Conservation (phyloP, 1,139 yeast genomes). For the Candida smagusa region DNA sequence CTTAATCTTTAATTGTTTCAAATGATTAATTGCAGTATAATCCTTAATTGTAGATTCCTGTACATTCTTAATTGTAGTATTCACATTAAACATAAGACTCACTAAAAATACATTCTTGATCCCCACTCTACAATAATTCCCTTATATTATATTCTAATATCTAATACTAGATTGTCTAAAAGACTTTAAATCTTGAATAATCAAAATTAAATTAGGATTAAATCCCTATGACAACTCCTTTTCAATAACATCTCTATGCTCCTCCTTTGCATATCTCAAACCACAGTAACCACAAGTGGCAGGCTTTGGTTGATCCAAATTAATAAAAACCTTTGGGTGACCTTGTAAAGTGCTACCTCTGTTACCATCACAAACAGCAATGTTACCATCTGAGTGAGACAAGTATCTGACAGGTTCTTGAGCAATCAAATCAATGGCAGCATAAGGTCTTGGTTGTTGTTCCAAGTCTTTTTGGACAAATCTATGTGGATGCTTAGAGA, state of each 20-base stretch:
- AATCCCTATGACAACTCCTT: slow-evolving; percentile 11
- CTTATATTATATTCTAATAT: neutral
- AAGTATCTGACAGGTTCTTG: slow-evolving; percentile 69
- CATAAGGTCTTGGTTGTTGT: slow-evolving; percentile 74
- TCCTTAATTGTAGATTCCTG: too few relatives aligned
- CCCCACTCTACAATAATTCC: neutral
- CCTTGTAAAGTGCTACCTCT: slow-evolving; percentile 69
- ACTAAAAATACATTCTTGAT: neutral
- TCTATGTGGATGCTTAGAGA: slow-evolving; percentile 54
- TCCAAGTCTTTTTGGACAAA: slow-evolving; percentile 70
- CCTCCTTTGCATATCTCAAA: slow-evolving; percentile 58
- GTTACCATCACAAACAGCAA: slow-evolving; percentile 86
- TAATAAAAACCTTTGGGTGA: slow-evolving; percentile 81
- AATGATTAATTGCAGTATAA: too few relatives aligned
- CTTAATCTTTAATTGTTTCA: too few relatives aligned
- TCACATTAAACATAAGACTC: neutral
- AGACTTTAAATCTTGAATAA: neutral
- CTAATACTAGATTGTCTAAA: neutral
- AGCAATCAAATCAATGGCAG: slow-evolving; percentile 82
- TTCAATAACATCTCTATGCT: slow-evolving; percentile 39
- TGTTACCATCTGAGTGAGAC: slow-evolving; percentile 44
- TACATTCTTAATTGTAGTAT: too few relatives aligned
- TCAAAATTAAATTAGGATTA: neutral
- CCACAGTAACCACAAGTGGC: slow-evolving; percentile 82
- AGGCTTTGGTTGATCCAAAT: slow-evolving; percentile 71